Evolutionary conservation across 192 early-diverging fungal species (phyloP).

Genomic region (Umbelopsis sp.): DNA sequence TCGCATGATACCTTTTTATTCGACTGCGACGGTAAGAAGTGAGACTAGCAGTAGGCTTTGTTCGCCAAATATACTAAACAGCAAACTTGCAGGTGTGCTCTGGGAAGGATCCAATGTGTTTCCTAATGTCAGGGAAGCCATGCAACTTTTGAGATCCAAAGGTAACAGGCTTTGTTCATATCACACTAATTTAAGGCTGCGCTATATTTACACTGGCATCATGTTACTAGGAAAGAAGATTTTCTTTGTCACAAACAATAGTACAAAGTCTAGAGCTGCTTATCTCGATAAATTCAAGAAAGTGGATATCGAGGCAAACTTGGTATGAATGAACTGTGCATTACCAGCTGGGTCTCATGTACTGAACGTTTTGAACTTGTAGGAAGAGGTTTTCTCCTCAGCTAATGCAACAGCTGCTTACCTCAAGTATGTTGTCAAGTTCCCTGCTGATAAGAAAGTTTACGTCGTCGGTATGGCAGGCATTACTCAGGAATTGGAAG

Average conservation of each 20-base stretch:
- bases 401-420: slow-evolving; percentile 94
- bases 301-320: slow-evolving; percentile 76
- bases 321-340: slow-evolving; percentile 44
- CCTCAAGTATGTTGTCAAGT: slow-evolving; percentile 77
- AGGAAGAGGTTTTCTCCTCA: slow-evolving; percentile 93
- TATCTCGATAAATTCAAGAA: slow-evolving; percentile 84
- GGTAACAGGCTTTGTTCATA: slow-evolving; percentile 42
- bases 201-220: neutral
- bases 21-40: slow-evolving; percentile 88
- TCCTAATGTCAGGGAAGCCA: slow-evolving; percentile 67
- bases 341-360: neutral
- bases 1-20: slow-evolving; percentile 91
- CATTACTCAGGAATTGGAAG: slow-evolving; percentile 82
- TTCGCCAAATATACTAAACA: neutral
- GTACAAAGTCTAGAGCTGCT: slow-evolving; percentile 79
- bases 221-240: slow-evolving; percentile 72
- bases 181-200: neutral
- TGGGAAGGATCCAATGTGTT: slow-evolving; percentile 82
- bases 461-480: slow-evolving; percentile 92
- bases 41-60: neutral
- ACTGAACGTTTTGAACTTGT: neutral
- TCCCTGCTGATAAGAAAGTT: slow-evolving; percentile 87
- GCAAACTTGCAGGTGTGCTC: slow-evolving; percentile 71
- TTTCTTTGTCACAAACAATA: slow-evolving; percentile 99
- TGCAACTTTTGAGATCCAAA: slow-evolving; percentile 70